Percentiles rank a stretch among this genome's conserved stretches.
Conservation (phyloP, 2,329 filamentous ascomycete genomes). For the Alternaria angustiovoidea region DNA sequence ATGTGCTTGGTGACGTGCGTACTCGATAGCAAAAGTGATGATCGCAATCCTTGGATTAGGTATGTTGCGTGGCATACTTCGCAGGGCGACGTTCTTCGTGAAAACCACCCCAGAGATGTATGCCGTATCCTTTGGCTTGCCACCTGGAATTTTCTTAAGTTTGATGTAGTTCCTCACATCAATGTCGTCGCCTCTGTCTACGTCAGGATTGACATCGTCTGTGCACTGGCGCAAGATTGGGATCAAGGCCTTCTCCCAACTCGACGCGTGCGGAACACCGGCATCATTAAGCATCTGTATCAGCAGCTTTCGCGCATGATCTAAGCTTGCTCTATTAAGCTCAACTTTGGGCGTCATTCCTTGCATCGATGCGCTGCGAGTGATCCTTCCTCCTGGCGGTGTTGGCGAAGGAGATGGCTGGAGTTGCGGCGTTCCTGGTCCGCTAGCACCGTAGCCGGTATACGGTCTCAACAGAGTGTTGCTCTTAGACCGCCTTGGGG, state of each 20-base stretch:
- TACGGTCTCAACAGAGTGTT: constrained; percentile 62
- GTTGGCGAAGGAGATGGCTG: constrained; percentile 39
- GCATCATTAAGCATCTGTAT: constrained; percentile 83
- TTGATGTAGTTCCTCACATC: constrained; percentile 98
- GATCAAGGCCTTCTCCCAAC: constrained; percentile 90
- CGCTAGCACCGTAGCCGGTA: constrained; percentile 49
- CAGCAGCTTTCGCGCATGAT: constrained; percentile 86
- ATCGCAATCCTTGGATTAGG: constrained; percentile 86
- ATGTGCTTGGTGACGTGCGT: constrained; percentile 89
- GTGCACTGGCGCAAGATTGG: constrained; percentile 91
- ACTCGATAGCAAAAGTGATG: constrained; percentile 94
- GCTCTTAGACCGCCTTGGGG: constrained; percentile 70
- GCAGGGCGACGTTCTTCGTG: constrained; percentile 93
- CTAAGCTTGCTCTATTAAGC: constrained; percentile 84
- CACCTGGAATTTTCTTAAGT: constrained; percentile 93
- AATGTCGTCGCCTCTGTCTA: constrained; percentile 90
- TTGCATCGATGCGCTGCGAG: constrained; percentile 84
- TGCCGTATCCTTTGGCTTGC: constrained; percentile 87
- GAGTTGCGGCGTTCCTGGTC: constrained; percentile 30
- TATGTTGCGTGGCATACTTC: constrained; percentile 93
- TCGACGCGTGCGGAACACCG: constrained; percentile 72
- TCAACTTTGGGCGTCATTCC: constrained; percentile 81
- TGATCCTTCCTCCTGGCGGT: constrained; percentile 51
- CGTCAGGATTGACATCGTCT: constrained; percentile 92
- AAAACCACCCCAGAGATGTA: constrained; percentile 98